These are phyloP conservation scores for Theileria luwenshuni DNA, from an alignment of 169 alveolate species.

Conservation along the genomic window DNA sequence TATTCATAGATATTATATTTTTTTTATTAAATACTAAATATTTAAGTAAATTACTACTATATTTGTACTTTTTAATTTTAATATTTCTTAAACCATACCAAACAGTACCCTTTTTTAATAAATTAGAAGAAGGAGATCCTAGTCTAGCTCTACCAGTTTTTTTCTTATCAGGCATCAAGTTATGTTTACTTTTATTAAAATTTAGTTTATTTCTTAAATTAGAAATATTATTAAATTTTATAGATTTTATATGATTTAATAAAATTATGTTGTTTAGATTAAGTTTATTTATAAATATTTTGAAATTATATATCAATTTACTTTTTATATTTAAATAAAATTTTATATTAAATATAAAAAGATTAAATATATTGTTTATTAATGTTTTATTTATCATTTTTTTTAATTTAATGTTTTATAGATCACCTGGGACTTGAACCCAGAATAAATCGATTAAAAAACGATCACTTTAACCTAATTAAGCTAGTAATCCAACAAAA, in stretches of 20 bases:
- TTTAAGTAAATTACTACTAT: slow-evolving; percentile 1
- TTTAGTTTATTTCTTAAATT: slow-evolving; percentile 44
- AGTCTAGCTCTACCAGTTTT: slow-evolving; percentile 50
- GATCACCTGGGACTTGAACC: slow-evolving; percentile 65
- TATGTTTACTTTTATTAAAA: slow-evolving; percentile 34
- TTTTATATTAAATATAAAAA: slow-evolving; percentile 24
- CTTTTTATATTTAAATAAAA: slow-evolving; percentile 28
- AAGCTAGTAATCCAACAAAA: slow-evolving; percentile 48
- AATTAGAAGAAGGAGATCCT: slow-evolving; percentile 52
- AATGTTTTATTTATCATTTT: slow-evolving; percentile 18
- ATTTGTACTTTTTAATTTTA: slow-evolving; percentile 1
- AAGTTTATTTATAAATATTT: slow-evolving; percentile 16
- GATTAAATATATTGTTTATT: slow-evolving; percentile 18
- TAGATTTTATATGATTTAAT: slow-evolving; percentile 8
- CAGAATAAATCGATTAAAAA: slow-evolving; percentile 58
- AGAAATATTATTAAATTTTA: neutral
- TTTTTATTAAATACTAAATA: slow-evolving; percentile 14
- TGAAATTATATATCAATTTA: neutral
- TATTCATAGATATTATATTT: slow-evolving; percentile 9
- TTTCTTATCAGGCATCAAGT: slow-evolving; percentile 17
- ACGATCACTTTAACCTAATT: slow-evolving; percentile 58
- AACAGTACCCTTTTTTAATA: slow-evolving; percentile 43
- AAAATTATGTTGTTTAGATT: slow-evolving; percentile 3
- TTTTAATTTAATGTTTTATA: slow-evolving; percentile 23
- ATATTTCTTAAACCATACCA: slow-evolving; percentile 45